Percentiles rank a stretch among this genome's conserved stretches.
phyloP scores from a whole-genome alignment of 768 basidiomycete species.

The Phylloporus sp. region DNA sequence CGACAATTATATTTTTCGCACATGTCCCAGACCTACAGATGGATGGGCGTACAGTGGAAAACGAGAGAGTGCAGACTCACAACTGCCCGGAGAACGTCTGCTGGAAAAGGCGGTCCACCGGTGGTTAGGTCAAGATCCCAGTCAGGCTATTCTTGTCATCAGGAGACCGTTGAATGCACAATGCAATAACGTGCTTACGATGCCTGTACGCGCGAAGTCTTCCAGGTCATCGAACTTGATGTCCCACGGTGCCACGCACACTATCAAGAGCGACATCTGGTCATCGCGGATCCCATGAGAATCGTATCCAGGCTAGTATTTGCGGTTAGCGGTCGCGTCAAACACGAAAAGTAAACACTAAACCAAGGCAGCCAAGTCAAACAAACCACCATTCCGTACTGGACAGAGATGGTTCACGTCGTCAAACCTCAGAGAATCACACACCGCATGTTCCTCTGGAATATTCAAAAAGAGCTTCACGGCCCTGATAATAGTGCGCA shows the following conservation, averaged over 20 bases:
- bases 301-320: not conserved
- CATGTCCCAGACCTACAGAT: conserved; percentile 13
- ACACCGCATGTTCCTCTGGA: not conserved
- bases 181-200: no score
- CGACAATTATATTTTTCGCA: conserved; percentile 9
- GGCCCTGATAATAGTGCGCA: conserved; percentile 3
- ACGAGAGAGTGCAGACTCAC: not conserved
- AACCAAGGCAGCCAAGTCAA: conserved; percentile 8
- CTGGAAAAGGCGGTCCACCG: not conserved
- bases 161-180: not conserved
- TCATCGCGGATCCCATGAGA: not conserved
- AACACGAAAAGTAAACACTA: not conserved
- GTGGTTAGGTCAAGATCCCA: conserved; percentile 1
- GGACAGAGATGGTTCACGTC: conserved; percentile 9
- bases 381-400: not conserved
- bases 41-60: not conserved
- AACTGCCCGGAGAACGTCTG: conserved; percentile 11
- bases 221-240: conserved; percentile 3
- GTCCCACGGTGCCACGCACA: conserved; percentile 1
- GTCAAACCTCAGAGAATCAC: not conserved
- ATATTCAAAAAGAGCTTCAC: not conserved
- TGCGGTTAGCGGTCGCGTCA: not conserved
- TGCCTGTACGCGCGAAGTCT: not conserved
- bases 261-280: not conserved
- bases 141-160: not conserved